Conservation (phyloP, 2,329 filamentous ascomycete species). For the Incumbomyces lentus region DNA sequence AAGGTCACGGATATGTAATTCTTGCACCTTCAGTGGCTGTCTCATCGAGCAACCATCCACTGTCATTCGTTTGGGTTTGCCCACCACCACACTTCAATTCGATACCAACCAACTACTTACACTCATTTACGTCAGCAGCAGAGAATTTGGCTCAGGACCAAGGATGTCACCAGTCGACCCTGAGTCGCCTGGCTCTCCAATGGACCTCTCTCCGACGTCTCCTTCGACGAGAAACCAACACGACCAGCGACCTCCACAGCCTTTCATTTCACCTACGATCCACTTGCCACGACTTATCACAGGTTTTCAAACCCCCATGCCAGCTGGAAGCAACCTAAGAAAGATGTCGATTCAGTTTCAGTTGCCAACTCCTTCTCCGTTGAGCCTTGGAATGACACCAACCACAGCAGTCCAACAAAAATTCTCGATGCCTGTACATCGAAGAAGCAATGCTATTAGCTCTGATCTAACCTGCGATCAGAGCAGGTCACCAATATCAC, state of each 20-base stretch:
- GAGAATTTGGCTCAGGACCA: not conserved
- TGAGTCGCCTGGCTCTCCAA: not conserved
- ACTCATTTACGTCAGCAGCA: not conserved
- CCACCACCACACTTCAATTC: not conserved
- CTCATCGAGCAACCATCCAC: too few relatives aligned
- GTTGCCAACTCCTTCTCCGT: constrained; percentile 2
- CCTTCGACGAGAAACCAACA: not conserved
- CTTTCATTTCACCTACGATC: not conserved
- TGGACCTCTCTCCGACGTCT: constrained; percentile 4
- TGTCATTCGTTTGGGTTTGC: not conserved
- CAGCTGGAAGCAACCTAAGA: not conserved
- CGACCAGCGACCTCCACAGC: not conserved
- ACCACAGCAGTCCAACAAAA: not conserved
- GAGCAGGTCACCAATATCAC: not conserved
- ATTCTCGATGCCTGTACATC: not conserved
- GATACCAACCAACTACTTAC: not conserved
- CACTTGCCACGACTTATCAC: constrained; percentile 1
- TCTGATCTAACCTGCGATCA: not conserved
- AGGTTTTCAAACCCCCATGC: not conserved
- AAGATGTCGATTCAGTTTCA: not conserved
- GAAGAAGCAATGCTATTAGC: not conserved
- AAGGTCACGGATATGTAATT: not conserved
- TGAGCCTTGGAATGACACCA: not conserved
- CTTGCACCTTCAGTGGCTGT: too few relatives aligned
- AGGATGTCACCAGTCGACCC: constrained; percentile 5